phyloP scores from a whole-genome alignment of 2,329 filamentous ascomycete species.

The Alternaria dauci region DNA sequence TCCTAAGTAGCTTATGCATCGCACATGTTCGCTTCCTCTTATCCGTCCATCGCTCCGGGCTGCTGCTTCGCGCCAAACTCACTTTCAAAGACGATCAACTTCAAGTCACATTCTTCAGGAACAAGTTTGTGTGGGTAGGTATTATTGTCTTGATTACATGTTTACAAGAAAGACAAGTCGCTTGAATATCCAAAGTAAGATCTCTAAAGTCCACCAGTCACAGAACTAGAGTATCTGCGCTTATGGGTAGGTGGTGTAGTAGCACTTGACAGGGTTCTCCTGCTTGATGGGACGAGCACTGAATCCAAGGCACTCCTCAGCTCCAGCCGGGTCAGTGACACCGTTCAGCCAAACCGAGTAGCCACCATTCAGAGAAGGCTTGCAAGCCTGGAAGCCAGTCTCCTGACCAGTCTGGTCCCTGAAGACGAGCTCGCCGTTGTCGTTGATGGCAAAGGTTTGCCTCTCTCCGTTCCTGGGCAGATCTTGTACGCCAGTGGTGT shows the following conservation, averaged over 20 bases:
- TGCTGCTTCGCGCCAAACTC: not conserved
- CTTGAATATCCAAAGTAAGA: not conserved
- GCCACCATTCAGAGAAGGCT: conserved; percentile 54
- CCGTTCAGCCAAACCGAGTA: conserved; percentile 41
- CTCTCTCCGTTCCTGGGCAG: conserved; percentile 56
- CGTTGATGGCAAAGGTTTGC: conserved; percentile 59
- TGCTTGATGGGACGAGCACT: conserved; percentile 36
- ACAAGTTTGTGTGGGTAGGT: not conserved
- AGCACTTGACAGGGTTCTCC: conserved; percentile 27
- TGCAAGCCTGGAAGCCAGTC: conserved; percentile 62
- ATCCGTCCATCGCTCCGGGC: not conserved
- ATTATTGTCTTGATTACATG: not conserved
- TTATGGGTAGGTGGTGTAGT: conserved; percentile 24
- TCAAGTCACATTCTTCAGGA: not conserved
- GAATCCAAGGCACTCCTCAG: conserved; percentile 48
- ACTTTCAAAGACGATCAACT: not conserved
- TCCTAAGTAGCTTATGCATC: not conserved
- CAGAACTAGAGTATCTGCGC: not conserved
- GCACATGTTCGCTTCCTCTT: not conserved
- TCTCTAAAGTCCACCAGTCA: not conserved
- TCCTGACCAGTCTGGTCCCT: conserved; percentile 37
- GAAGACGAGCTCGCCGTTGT: conserved; percentile 58
- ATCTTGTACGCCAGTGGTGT: conserved; percentile 57
- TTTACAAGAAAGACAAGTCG: not conserved
- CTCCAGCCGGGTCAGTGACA: conserved; percentile 33